These are phyloP conservation scores for Talaromyces sp. DNA, from an alignment of 2,329 filamentous ascomycete genomes.

Conservation along the genomic window DNA sequence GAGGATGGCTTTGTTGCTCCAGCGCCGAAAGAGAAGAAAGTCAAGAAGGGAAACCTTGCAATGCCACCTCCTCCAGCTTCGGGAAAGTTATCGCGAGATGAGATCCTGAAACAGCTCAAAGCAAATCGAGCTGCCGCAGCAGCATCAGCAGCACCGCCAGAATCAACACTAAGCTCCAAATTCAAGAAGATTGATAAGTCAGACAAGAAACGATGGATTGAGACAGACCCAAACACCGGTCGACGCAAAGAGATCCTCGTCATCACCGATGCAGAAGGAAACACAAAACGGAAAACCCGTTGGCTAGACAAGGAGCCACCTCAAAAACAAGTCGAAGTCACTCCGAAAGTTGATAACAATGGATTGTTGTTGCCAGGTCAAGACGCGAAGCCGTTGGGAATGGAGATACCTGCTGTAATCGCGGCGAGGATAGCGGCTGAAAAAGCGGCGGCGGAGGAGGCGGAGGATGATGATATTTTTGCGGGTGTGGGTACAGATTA, in stretches of 20 bases:
- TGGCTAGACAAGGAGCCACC: slow-evolving; percentile 45
- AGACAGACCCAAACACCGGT: slow-evolving; percentile 50
- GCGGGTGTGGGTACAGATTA: slow-evolving; percentile 59
- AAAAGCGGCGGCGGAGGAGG: slow-evolving; percentile 25
- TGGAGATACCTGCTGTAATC: slow-evolving; percentile 48
- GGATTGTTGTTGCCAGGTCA: slow-evolving; percentile 44
- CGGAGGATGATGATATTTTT: slow-evolving; percentile 62
- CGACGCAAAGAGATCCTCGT: slow-evolving; percentile 57
- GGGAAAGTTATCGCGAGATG: slow-evolving; percentile 55
- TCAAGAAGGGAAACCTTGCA: slow-evolving; percentile 54
- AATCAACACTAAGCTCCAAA: slow-evolving; percentile 51
- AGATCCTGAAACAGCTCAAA: slow-evolving; percentile 59
- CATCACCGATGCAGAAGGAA: slow-evolving; percentile 58
- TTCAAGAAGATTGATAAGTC: slow-evolving; percentile 53
- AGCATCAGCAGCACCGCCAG: slow-evolving; percentile 41
- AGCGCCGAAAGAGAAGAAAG: slow-evolving; percentile 37
- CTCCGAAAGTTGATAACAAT: slow-evolving; percentile 19
- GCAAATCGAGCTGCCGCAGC: slow-evolving; percentile 46
- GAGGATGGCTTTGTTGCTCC: slow-evolving; percentile 30
- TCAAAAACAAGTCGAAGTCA: not conserved
- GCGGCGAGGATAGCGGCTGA: slow-evolving; percentile 33
- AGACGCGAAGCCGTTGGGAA: slow-evolving; percentile 48
- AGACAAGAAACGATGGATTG: slow-evolving; percentile 52
- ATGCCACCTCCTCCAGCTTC: slow-evolving; percentile 34
- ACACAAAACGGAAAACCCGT: slow-evolving; percentile 59